Conservation (phyloP, 305 asterid species). For the Solanum chacoense region DNA sequence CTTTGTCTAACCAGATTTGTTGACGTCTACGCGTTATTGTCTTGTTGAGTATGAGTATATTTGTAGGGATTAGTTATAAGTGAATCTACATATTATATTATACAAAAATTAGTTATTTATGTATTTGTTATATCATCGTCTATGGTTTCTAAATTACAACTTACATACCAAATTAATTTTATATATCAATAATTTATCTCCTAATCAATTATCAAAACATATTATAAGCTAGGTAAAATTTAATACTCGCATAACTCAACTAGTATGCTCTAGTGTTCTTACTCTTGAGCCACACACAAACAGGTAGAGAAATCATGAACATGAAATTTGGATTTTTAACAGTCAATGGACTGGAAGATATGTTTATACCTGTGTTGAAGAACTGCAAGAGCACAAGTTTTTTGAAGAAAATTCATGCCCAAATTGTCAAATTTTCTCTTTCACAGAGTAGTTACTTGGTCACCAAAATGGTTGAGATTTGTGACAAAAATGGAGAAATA, state of each 20-base stretch:
- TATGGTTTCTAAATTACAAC: no score
- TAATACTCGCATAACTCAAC: no score
- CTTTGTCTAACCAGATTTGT: not conserved
- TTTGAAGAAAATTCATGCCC: slow-evolving; percentile 65
- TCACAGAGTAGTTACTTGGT: slow-evolving; percentile 68
- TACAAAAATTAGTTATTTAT: no score
- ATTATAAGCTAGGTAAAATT: no score
- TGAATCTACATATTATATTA: no score
- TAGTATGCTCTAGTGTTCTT: not conserved
- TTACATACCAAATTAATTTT: no score
- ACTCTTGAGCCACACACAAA: not conserved
- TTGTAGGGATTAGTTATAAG: not conserved
- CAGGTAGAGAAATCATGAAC: not conserved
- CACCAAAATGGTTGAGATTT: slow-evolving; percentile 64
- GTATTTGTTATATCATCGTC: no score
- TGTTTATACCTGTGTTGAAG: slow-evolving; percentile 37
- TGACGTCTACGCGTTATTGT: not conserved
- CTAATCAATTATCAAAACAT: no score
- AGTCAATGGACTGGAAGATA: slow-evolving; percentile 50
- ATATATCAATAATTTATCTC: no score
- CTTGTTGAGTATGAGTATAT: not conserved
- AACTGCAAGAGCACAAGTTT: slow-evolving; percentile 27
- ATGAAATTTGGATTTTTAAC: slow-evolving; percentile 24
- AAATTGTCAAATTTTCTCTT: slow-evolving; percentile 45
- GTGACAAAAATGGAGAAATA: slow-evolving; percentile 48